A percentile compares a stretch with the other conserved stretches of the same genome.
Conservation (phyloP, 352 stramenopile genomes). For the Elongisporangium senticosum region DNA sequence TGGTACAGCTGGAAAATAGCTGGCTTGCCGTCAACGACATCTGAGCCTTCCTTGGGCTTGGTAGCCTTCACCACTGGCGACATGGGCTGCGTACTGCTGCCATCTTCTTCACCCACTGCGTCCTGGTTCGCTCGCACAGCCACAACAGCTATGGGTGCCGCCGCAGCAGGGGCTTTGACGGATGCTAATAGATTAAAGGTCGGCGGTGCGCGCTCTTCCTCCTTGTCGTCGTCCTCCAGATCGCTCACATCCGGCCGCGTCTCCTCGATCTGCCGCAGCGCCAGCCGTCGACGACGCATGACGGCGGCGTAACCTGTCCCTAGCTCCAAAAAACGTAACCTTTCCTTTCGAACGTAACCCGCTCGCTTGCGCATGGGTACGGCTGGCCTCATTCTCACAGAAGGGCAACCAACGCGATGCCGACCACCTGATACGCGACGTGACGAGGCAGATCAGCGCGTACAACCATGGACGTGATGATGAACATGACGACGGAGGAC, state of each 20-base stretch:
- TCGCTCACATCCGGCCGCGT: conserved; percentile 14
- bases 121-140: conserved; percentile 2
- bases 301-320: background rate
- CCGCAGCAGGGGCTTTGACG: background rate
- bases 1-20: conserved; percentile 65
- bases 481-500: conserved; percentile 81
- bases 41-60: background rate
- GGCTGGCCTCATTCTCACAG: too few relatives aligned
- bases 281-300: conserved; percentile 18
- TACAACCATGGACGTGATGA: conserved; percentile 74
- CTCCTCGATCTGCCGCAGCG: conserved; percentile 21
- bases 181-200: conserved; percentile 12
- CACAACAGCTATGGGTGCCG: background rate
- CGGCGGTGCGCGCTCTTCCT: conserved; percentile 3
- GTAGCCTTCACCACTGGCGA: background rate
- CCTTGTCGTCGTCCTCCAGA: conserved; percentile 9
- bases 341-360: too few relatives aligned
- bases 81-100: background rate
- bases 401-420: too few relatives aligned
- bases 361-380: too few relatives aligned
- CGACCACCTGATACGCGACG: too few relatives aligned
- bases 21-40: background rate
- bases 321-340: too few relatives aligned
- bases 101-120: background rate
- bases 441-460: too few relatives aligned